Conservation (phyloP, 169 alveolate genomes). For the Plasmodium knowlesi region DNA sequence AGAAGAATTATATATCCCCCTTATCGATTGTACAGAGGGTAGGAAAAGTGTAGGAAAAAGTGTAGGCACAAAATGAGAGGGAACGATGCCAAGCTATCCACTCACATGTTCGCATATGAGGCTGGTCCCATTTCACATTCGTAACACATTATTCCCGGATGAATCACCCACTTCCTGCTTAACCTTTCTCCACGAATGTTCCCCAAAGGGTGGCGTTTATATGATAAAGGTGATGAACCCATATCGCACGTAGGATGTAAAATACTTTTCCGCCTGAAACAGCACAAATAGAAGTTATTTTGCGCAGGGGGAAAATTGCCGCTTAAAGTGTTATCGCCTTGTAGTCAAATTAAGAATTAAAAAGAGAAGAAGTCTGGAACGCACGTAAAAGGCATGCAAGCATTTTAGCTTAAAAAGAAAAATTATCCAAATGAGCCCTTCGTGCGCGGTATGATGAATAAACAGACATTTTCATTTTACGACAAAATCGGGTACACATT, state of each 20-base stretch:
- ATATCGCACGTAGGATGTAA: background rate
- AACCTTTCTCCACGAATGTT: background rate
- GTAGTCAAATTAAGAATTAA: background rate
- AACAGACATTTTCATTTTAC: background rate
- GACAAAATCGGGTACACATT: background rate
- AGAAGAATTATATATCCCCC: conserved; percentile 71
- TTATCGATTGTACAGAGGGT: conserved; percentile 5
- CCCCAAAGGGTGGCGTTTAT: background rate
- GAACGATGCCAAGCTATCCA: background rate
- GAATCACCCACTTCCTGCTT: background rate
- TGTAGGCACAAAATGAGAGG: background rate
- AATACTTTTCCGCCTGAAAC: background rate
- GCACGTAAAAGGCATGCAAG: background rate
- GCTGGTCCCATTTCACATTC: background rate
- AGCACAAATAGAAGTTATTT: background rate
- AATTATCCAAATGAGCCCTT: background rate
- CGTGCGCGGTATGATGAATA: background rate
- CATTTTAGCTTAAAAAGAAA: background rate
- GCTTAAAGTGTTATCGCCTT: background rate
- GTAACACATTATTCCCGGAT: background rate
- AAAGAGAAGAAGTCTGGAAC: background rate
- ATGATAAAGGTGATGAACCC: background rate
- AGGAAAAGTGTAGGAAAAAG: background rate
- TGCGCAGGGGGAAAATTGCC: background rate
- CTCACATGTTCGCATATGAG: background rate